A percentile compares a stretch with the other conserved stretches of the same genome.
Conservation (phyloP, 179 eudicot genomes). For the Beta macrorhiza region DNA sequence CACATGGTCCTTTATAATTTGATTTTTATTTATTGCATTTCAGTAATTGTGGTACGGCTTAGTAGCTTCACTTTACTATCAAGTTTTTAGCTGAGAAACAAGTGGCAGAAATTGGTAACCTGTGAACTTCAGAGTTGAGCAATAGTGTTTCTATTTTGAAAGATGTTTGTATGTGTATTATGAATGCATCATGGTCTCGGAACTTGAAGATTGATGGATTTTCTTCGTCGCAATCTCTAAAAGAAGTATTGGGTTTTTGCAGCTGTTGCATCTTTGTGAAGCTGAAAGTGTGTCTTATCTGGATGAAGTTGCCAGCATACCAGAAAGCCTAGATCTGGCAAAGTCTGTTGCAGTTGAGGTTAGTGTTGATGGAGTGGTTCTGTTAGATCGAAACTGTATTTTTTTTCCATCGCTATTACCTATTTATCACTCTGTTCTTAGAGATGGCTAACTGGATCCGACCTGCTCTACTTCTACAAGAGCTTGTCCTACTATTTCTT, state of each 20-base stretch:
- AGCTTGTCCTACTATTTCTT: background rate
- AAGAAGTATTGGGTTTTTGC: conserved; percentile 30
- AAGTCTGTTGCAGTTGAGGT: conserved; percentile 82
- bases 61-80: background rate
- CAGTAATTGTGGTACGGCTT: conserved; percentile 4
- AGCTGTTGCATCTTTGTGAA: conserved; percentile 93
- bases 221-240: background rate
- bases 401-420: background rate
- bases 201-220: background rate
- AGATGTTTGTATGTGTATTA: no score
- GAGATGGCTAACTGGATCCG: background rate
- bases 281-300: conserved; percentile 77
- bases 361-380: conserved; percentile 21
- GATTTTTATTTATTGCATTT: background rate
- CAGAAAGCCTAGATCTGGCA: conserved; percentile 68
- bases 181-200: conserved; percentile 1
- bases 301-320: conserved; percentile 80
- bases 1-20: conserved; percentile 5
- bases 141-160: background rate
- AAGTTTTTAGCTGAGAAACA: background rate
- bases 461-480: background rate
- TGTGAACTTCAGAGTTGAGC: background rate
- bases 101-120: background rate
- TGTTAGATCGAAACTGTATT: background rate
- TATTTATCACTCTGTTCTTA: background rate